Base-by-base conservation (phyloP, 2,329 filamentous ascomycete species). In the Cladosporium oxysporum region DNA sequence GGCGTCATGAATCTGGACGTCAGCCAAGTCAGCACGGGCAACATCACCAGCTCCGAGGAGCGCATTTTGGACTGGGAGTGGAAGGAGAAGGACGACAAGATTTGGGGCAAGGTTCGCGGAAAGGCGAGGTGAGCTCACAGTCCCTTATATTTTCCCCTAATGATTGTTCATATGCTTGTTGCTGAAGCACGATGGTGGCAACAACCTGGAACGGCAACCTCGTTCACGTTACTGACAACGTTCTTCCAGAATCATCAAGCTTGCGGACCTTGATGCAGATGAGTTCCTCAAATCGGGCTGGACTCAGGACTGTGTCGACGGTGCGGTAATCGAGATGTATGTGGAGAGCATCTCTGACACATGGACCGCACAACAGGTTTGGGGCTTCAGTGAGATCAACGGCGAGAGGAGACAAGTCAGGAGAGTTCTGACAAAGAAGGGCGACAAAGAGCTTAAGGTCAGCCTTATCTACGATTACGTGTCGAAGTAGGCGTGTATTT, bases 101-200 rank as follows among this genome's bases (percentile, higher is more conserved):
- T 96, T 70, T 97, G 96, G 76, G 93, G 93, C 66, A 81, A 79
- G 64, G 84, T 95, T 68, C 81, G 82, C 61, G 91, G 90, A 66
- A 83, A 83, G 67, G 79, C 81, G 55, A 88, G 84, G 75, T 67
- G 47, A 64, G 66, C n/a, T n/a, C n/a, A n/a, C n/a, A n/a, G n/a
- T n/a, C n/a, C n/a, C n/a, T n/a, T n/a, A n/a, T n/a, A n/a, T n/a
- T n/a, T n/a, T n/a, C n/a, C n/a, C n/a, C n/a, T 35, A 18, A 11
- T 12, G 41, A 10, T 29, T 28, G 33, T 11, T 4, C 16, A 41
- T 18, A 4, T 53, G 26, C 21, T 52, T 11, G 23, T 5, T 44
- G 6, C 10, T 21, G 8, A 8, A 44, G 7, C 41, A 21, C 18
- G 4, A n/a, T 5, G n/a, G 41, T 47, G 41, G 41, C 41, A 8